Evolutionary conservation across 2,329 filamentous ascomycete genomes (phyloP).

Genomic region (Sclerotiophoma versabilis): DNA sequence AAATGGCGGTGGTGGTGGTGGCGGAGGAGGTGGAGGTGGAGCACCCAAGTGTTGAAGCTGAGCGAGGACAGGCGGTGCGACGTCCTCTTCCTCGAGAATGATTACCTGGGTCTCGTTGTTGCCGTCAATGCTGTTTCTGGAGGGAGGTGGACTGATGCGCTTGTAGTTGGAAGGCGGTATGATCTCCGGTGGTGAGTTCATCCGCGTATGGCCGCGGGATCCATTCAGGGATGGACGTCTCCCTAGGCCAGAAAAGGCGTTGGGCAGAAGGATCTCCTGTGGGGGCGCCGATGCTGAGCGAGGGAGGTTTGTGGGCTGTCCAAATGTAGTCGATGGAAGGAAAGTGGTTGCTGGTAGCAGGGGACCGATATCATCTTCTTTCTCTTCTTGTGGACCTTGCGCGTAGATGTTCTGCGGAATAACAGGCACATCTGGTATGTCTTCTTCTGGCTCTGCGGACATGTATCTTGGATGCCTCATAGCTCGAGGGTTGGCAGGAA

Average conservation of each 20-base stretch:
- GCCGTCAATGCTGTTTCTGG: slow-evolving; percentile 63
- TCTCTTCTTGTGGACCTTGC: slow-evolving; percentile 31
- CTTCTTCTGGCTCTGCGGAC: slow-evolving; percentile 61
- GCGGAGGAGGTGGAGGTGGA: slow-evolving; percentile 61
- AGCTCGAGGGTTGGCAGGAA: slow-evolving; percentile 90
- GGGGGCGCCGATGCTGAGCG: slow-evolving; percentile 59
- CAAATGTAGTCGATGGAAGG: slow-evolving; percentile 56
- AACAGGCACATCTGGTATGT: slow-evolving; percentile 62
- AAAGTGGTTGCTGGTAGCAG: slow-evolving; percentile 58
- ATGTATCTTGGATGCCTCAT: slow-evolving; percentile 82
- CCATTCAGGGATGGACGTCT: slow-evolving; percentile 49
- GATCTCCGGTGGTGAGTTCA: slow-evolving; percentile 54
- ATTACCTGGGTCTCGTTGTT: slow-evolving; percentile 55
- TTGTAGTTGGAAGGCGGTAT: slow-evolving; percentile 45
- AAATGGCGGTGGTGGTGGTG: slow-evolving; percentile 37
- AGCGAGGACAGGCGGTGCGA: slow-evolving; percentile 61
- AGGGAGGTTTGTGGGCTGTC: slow-evolving; percentile 47
- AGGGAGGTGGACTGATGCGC: slow-evolving; percentile 48
- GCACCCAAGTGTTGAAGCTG: slow-evolving; percentile 67
- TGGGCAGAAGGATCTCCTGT: slow-evolving; percentile 47
- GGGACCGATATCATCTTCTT: slow-evolving; percentile 56
- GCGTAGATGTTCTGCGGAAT: slow-evolving; percentile 57
- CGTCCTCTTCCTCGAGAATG: slow-evolving; percentile 52
- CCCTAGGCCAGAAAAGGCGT: slow-evolving; percentile 30
- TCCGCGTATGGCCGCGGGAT: slow-evolving; percentile 49